Conservation (phyloP, 352 stramenopile genomes). For the Plasmopara viticola region DNA sequence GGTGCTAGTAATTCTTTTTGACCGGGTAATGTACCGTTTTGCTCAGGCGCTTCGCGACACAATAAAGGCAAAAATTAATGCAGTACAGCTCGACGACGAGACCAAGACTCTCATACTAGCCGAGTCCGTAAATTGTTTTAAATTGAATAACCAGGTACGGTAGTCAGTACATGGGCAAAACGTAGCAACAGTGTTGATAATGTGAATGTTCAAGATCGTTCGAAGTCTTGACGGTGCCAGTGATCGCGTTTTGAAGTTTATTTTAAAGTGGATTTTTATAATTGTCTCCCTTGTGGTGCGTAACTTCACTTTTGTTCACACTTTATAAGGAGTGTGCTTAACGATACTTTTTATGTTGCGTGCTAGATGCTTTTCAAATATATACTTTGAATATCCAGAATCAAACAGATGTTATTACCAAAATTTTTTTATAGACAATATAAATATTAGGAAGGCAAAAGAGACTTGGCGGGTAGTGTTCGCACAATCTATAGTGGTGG, state of each 20-base stretch:
- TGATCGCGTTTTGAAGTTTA: conserved; percentile 38
- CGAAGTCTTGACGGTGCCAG: conserved; percentile 52
- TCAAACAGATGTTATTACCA: too few species aligned
- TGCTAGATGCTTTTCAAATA: too few species aligned
- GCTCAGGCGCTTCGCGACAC: conserved; percentile 34
- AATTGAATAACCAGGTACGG: conserved; percentile 66
- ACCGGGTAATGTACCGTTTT: background rate
- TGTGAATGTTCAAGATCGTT: conserved; percentile 35
- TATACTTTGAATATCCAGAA: too few species aligned
- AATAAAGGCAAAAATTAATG: conserved; percentile 62
- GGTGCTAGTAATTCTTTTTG: background rate
- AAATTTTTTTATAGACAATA: too few species aligned
- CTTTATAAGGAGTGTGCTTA: too few species aligned
- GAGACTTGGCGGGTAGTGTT: too few species aligned
- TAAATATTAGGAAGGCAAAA: too few species aligned
- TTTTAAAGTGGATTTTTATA: conserved; percentile 41
- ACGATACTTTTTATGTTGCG: too few species aligned
- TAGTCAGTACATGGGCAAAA: background rate
- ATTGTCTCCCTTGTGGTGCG: too few species aligned
- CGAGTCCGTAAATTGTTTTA: conserved; percentile 50
- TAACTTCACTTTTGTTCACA: too few species aligned
- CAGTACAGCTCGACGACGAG: conserved; percentile 30
- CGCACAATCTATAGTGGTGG: too few species aligned
- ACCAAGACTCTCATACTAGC: conserved; percentile 42
- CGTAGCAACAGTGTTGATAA: background rate